These are phyloP conservation scores for Nothopassalora personata DNA, from an alignment of 2,329 filamentous ascomycete species.

Conservation along the genomic window DNA sequence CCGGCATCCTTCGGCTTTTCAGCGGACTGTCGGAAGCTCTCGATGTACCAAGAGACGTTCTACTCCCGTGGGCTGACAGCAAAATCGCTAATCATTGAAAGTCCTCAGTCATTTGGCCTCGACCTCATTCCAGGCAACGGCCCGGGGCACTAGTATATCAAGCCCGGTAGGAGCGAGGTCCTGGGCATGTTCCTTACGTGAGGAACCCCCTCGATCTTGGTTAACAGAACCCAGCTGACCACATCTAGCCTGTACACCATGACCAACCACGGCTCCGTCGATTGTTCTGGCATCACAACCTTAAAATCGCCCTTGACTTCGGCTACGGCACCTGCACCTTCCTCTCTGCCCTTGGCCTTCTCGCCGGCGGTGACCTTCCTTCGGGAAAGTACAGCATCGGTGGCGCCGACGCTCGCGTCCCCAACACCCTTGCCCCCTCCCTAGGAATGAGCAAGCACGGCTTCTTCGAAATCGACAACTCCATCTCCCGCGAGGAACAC, in stretches of 20 bases:
- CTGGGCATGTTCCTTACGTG: too few species aligned
- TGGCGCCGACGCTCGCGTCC: conserved; percentile 23
- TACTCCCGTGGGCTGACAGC: too few species aligned
- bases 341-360: conserved; percentile 26
- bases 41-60: too few species aligned
- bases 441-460: conserved; percentile 27
- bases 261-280: conserved; percentile 30
- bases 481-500: conserved; percentile 24
- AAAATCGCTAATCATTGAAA: too few species aligned
- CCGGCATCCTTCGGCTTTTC: too few species aligned
- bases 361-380: conserved; percentile 26
- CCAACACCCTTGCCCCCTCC: conserved; percentile 26
- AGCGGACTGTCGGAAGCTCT: too few species aligned
- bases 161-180: too few species aligned
- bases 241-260: conserved; percentile 21
- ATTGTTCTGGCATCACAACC: conserved; percentile 23
- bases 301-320: conserved; percentile 28
- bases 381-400: conserved; percentile 27
- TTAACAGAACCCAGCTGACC: too few species aligned
- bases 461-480: conserved; percentile 27
- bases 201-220: too few species aligned
- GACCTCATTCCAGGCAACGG: too few species aligned
- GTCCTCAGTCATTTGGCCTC: too few species aligned
- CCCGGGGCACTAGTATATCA: too few species aligned
- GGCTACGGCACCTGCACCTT: conserved; percentile 24